A percentile compares a stretch with the other conserved stretches of the same genome.
phyloP scores from a whole-genome alignment of 2,329 filamentous ascomycete species.

The Verticillium isaacii region DNA sequence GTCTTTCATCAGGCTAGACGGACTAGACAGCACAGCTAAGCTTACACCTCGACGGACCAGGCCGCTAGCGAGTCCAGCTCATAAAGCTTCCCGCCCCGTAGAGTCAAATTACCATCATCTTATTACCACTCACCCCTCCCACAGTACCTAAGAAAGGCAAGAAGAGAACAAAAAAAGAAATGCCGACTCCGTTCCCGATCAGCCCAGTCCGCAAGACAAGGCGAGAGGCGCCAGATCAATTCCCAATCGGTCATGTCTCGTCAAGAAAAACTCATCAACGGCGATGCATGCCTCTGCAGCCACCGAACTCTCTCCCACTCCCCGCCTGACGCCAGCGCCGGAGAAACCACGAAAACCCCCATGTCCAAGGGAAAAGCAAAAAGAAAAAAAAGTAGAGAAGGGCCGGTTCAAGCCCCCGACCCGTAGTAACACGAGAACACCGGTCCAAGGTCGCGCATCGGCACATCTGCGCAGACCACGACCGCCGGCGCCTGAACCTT shows the following conservation, averaged over 20 bases:
- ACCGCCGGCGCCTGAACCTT: neutral
- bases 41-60: neutral
- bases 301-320: neutral
- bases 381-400: neutral
- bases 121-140: neutral
- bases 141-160: neutral
- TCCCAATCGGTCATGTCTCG: neutral
- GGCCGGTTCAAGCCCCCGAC: neutral
- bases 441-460: slow-evolving; percentile 8
- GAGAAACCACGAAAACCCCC: neutral
- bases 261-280: neutral
- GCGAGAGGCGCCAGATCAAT: neutral
- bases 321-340: neutral
- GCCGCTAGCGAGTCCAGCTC: neutral
- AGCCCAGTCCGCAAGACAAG: neutral
- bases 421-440: slow-evolving; percentile 13
- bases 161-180: neutral
- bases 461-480: neutral
- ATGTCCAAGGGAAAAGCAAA: neutral
- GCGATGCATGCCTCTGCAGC: neutral
- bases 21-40: neutral
- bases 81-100: neutral
- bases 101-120: neutral
- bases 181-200: neutral
- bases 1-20: neutral